Evolutionary conservation across 2,329 filamentous ascomycete genomes (phyloP).

Genomic region (Colletotrichum sp.): DNA sequence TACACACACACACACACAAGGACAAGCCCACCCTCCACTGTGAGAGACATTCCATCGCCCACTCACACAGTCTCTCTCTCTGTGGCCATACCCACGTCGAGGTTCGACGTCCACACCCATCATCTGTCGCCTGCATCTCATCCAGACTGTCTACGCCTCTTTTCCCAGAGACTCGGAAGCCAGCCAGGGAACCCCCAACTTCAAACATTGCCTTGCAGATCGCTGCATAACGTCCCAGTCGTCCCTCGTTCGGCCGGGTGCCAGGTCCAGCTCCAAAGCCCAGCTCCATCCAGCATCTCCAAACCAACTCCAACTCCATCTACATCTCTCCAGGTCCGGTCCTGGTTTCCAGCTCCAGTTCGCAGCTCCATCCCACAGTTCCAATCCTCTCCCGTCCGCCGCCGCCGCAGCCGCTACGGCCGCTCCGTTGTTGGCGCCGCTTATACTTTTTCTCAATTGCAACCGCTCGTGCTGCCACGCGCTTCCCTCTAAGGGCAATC

Average conservation of each 20-base stretch:
- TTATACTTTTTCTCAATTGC: not conserved
- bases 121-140: slow-evolving; percentile 18
- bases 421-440: slow-evolving; percentile 1
- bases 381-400: slow-evolving; percentile 2
- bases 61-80: not conserved
- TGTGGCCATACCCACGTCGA: slow-evolving; percentile 7
- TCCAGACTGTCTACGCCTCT: slow-evolving; percentile 13
- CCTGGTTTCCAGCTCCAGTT: not conserved
- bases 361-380: not conserved
- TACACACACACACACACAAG: not conserved
- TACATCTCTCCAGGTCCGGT: not conserved
- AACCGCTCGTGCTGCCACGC: slow-evolving; percentile 6
- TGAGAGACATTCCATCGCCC: slow-evolving; percentile 9
- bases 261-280: not conserved
- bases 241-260: slow-evolving; percentile 14
- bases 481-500: not conserved
- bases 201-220: slow-evolving; percentile 13
- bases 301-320: not conserved
- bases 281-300: not conserved
- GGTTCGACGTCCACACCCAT: not conserved
- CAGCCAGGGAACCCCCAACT: slow-evolving; percentile 13
- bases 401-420: not conserved
- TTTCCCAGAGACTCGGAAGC: slow-evolving; percentile 15
- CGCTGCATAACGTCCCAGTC: slow-evolving; percentile 19
- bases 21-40: slow-evolving; percentile 18